Conservation (phyloP, 805 yeast species). For the Hanseniaspora guilliermondii region DNA sequence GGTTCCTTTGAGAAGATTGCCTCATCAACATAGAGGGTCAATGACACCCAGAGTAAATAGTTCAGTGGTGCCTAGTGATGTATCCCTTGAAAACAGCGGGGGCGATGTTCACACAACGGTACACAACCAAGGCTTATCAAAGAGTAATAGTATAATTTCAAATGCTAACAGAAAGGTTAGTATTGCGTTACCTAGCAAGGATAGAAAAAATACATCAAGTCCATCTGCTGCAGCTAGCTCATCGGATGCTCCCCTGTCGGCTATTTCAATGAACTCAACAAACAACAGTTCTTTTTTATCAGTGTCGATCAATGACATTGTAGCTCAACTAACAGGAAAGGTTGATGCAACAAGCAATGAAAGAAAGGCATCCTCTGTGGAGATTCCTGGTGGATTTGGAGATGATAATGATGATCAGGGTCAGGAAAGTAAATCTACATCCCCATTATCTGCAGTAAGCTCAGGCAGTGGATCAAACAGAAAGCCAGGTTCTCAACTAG, state of each 20-base stretch:
- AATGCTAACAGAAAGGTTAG: neutral
- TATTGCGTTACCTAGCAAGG: constrained; percentile 7
- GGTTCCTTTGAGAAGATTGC: constrained; percentile 27
- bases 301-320: constrained; percentile 8
- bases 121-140: neutral
- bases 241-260: neutral
- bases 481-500: neutral
- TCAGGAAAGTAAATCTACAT: neutral
- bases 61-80: neutral
- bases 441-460: neutral
- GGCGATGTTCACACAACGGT: neutral
- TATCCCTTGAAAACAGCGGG: neutral
- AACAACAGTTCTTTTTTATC: constrained; percentile 6
- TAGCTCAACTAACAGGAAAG: constrained; percentile 8
- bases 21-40: constrained; percentile 40
- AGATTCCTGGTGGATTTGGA: constrained; percentile 10
- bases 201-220: constrained; percentile 10
- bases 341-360: neutral
- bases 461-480: neutral
- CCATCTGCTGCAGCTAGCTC: constrained; percentile 17
- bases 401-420: neutral
- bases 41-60: constrained; percentile 38
- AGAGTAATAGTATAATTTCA: neutral
- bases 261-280: neutral
- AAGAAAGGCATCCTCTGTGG: neutral